Conservation (phyloP, 768 basidiomycete genomes). For the Leccinum ochraceum region DNA sequence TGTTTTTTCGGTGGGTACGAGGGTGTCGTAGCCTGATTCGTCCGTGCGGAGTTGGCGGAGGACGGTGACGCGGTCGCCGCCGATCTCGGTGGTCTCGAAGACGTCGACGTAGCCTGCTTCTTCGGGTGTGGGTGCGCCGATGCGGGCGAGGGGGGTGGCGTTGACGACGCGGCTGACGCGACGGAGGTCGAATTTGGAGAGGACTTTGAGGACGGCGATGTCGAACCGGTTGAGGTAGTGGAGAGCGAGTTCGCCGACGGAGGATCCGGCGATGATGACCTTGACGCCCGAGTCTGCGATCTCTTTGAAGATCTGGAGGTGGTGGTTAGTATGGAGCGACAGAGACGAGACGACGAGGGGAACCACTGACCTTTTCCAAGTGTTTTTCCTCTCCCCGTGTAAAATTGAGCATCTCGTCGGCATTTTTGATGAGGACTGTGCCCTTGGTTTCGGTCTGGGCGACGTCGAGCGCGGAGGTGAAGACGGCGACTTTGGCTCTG, state of each 20-base stretch:
- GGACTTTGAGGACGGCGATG: conserved; percentile 95
- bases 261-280: conserved; percentile 90
- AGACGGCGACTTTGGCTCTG: conserved; percentile 93
- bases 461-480: conserved; percentile 88
- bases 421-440: conserved; percentile 92
- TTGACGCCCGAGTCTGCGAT: conserved; percentile 95
- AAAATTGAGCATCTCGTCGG: conserved; percentile 97
- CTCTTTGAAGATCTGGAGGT: conserved; percentile 87
- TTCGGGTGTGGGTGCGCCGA: conserved; percentile 95
- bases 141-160: conserved; percentile 92
- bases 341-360: not conserved
- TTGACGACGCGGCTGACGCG: conserved; percentile 93
- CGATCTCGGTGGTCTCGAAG: conserved; percentile 94
- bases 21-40: conserved; percentile 58
- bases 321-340: not conserved
- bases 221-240: conserved; percentile 94
- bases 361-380: conserved; percentile 69
- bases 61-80: conserved; percentile 97
- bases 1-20: conserved; percentile 63
- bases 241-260: conserved; percentile 91
- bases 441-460: conserved; percentile 99
- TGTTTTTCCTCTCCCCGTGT: conserved; percentile 96
- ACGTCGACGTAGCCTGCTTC: conserved; percentile 94
- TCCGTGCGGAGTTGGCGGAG: conserved; percentile 77
- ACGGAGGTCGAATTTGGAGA: conserved; percentile 97